A percentile compares a stretch with the other conserved stretches of the same genome.
Evolutionary conservation across 2,329 filamentous ascomycete genomes (phyloP).

Genomic region (Aspergillus sp.): DNA sequence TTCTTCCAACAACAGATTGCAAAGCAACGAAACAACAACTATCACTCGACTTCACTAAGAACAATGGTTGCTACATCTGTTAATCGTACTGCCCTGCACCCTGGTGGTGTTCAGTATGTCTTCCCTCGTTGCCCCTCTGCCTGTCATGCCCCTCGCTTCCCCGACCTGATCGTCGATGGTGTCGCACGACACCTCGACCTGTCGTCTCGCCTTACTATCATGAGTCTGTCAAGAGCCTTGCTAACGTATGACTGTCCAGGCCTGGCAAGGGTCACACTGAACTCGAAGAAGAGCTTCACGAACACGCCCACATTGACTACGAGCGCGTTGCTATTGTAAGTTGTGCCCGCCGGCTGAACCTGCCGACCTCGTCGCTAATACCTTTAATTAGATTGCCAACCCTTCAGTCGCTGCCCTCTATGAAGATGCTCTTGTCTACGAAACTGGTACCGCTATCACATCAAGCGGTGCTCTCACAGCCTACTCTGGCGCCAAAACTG

Average conservation of each 20-base stretch:
- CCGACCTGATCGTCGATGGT: background rate
- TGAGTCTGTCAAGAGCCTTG: background rate
- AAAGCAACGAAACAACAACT: conserved; percentile 59
- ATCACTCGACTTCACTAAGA: conserved; percentile 58
- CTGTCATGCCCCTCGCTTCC: background rate
- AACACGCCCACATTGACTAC: conserved; percentile 98
- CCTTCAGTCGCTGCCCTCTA: conserved; percentile 93
- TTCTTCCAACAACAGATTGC: conserved; percentile 58
- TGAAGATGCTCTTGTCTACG: conserved; percentile 98
- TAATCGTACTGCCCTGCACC: conserved; percentile 92
- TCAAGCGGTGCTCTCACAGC: conserved; percentile 92
- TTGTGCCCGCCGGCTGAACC: background rate
- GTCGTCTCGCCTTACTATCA: conserved; percentile 7
- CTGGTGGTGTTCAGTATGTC: conserved; percentile 82
- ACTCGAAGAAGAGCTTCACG: conserved; percentile 95
- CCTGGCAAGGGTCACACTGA: conserved; percentile 88
- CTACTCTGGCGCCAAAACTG: conserved; percentile 97
- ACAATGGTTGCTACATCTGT: conserved; percentile 58
- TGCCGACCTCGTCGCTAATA: conserved; percentile 8
- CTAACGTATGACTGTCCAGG: conserved; percentile 48
- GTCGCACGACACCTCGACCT: conserved; percentile 1
- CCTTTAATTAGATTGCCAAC: conserved; percentile 67
- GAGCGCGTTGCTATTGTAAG: conserved; percentile 95
- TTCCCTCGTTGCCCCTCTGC: conserved; percentile 3
- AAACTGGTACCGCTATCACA: conserved; percentile 96